Evolutionary conservation across 352 stramenopile genomes (phyloP), one percentile per base, ranked within the genome.

Genomic region (Phytophthora cactorum): DNA sequence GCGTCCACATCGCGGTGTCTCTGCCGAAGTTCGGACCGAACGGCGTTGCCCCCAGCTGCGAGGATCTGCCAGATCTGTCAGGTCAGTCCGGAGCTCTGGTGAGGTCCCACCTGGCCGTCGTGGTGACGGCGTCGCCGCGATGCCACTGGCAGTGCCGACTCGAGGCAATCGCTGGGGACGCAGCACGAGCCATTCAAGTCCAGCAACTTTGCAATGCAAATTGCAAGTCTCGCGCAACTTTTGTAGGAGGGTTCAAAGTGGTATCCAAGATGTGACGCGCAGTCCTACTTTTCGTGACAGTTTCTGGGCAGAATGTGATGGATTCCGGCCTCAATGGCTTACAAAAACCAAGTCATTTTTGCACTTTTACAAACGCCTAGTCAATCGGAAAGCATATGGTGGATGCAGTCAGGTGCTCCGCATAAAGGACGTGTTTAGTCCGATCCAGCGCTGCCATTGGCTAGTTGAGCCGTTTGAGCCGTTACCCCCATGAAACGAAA

Each of bases 281-380:
- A 1, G 31, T 54, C 31, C 68, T 46, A 75, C 68, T 68, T 5
- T 54, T 41, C 10, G n/a, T 68, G 68, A 75, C 68, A 68, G 55
- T 67, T 75, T 75, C 68, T 72, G 60, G 55, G 60, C 59, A 38
- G 36, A 69, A 39, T 38, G 1, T 70, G 68, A 75, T 70, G 54
- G 55, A 59, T 65, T 75, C 68, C 49, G 68, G 62, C 46, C 68
- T 59, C 29, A 66, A 36, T 22, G 7, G 0, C 38, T 29, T 56
- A 68, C 31, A 65, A 60, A 54, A 47, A 1, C 1, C 44, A 57
- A 56, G 47, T 57, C 31, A 39, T 0, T 0, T 1, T 31, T 29
- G 8, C 14, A 1, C 25, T 4, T 12, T 4, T 66, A 53, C 49
- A 53, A 66, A 59, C 1, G 1, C 9, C 38, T 53, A 53, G 58